phyloP scores from a whole-genome alignment of 1,284 basidiomycete genomes.

The Pterulicium gracile region DNA sequence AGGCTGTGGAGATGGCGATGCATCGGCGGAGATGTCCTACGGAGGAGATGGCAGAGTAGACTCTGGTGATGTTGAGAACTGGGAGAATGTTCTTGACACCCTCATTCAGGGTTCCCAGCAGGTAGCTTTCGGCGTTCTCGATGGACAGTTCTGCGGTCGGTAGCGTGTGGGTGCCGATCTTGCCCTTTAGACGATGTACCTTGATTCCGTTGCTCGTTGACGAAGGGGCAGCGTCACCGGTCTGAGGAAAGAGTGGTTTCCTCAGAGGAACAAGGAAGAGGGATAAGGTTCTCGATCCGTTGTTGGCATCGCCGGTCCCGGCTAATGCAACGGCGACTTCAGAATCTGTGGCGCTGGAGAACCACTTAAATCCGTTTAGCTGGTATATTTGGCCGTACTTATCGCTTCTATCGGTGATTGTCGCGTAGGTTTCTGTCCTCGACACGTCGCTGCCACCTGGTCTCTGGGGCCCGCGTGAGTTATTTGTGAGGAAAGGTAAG shows the following conservation, averaged over 20 bases:
- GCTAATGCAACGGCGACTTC: slow-evolving; percentile 64
- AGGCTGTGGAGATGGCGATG: slow-evolving; percentile 53
- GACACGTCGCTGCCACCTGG: slow-evolving; percentile 73
- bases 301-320: slow-evolving; percentile 41
- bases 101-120: slow-evolving; percentile 50
- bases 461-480: slow-evolving; percentile 26
- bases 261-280: slow-evolving; percentile 64
- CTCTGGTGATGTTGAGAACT: slow-evolving; percentile 67
- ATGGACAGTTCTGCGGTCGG: slow-evolving; percentile 74
- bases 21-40: slow-evolving; percentile 51
- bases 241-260: slow-evolving; percentile 33
- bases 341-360: slow-evolving; percentile 74
- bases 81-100: slow-evolving; percentile 64
- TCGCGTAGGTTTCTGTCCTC: slow-evolving; percentile 61
- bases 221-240: slow-evolving; percentile 27
- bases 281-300: slow-evolving; percentile 55
- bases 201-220: slow-evolving; percentile 57
- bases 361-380: slow-evolving; percentile 74
- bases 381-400: slow-evolving; percentile 41
- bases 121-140: slow-evolving; percentile 49
- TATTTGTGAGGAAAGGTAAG: slow-evolving; percentile 4
- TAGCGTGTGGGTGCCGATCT: slow-evolving; percentile 66
- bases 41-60: slow-evolving; percentile 55
- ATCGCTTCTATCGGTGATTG: slow-evolving; percentile 20
- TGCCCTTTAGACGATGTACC: slow-evolving; percentile 70